phyloP scores from a whole-genome alignment of 768 basidiomycete genomes.

The Tylopilus cervinicoccineus region DNA sequence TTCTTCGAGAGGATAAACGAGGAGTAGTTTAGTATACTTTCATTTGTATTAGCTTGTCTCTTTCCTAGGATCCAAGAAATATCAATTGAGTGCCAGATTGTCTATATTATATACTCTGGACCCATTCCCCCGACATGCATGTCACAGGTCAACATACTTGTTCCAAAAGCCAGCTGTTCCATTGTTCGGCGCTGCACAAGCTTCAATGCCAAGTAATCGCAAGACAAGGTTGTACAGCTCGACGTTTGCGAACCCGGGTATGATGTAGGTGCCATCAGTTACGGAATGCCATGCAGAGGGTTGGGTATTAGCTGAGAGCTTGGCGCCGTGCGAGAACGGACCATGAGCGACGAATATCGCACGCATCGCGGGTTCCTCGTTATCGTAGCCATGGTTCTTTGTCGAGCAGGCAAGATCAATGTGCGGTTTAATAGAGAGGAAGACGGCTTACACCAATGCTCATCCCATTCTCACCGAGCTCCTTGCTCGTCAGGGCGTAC shows the following conservation, averaged over 20 bases:
- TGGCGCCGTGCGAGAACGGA: conserved; percentile 72
- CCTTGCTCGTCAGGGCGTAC: conserved; percentile 68
- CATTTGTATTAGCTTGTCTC: background rate
- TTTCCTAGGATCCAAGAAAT: background rate
- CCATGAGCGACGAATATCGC: conserved; percentile 93
- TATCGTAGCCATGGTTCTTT: conserved; percentile 91
- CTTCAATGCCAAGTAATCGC: conserved; percentile 65
- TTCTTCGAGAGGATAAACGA: conserved; percentile 86
- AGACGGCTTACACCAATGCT: conserved; percentile 64
- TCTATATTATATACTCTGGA: background rate
- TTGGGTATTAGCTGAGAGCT: conserved; percentile 33
- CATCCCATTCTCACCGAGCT: conserved; percentile 57
- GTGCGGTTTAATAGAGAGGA: background rate
- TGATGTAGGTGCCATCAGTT: conserved; percentile 52
- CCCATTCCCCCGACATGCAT: background rate
- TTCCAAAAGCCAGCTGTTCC: conserved; percentile 86
- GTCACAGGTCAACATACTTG: conserved; percentile 46
- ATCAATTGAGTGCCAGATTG: background rate
- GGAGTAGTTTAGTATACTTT: conserved; percentile 29
- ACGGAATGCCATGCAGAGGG: conserved; percentile 57
- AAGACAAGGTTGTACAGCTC: conserved; percentile 82
- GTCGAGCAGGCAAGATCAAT: conserved; percentile 2
- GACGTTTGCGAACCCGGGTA: conserved; percentile 82
- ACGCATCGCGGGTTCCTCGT: conserved; percentile 69
- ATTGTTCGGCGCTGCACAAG: conserved; percentile 58